Percentiles rank a stretch among this genome's conserved stretches.
Evolutionary conservation across 257 asterid species (phyloP).

Genomic region (Datura wrightii): DNA sequence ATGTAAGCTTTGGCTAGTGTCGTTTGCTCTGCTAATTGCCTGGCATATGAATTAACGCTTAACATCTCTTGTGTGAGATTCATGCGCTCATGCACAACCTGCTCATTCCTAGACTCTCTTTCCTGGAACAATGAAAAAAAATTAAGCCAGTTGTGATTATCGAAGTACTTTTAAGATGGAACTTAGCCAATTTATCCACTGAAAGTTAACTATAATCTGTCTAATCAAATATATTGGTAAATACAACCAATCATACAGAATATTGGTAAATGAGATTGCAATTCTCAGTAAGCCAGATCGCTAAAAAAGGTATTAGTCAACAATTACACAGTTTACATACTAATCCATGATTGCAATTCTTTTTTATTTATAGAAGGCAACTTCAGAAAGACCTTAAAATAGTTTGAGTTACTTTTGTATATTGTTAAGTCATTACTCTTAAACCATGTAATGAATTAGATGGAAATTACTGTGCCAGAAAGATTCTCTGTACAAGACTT

Average conservation of each 20-base stretch:
- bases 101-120: conserved; percentile 55
- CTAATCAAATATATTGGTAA: background rate
- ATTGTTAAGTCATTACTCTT: background rate
- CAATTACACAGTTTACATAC: background rate
- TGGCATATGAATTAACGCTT: conserved; percentile 72
- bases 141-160: conserved; percentile 5
- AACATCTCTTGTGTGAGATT: conserved; percentile 66
- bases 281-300: background rate
- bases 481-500: background rate
- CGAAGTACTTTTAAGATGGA: conserved; percentile 12
- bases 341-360: no score
- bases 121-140: conserved; percentile 53
- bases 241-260: background rate
- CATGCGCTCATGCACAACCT: conserved; percentile 47
- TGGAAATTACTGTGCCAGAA: background rate
- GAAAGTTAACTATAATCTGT: background rate
- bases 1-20: conserved; percentile 90
- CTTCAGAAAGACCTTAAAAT: background rate
- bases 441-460: conserved; percentile 5
- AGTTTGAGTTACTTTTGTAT: conserved; percentile 8
- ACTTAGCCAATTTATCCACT: conserved; percentile 8
- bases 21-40: conserved; percentile 88
- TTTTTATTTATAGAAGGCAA: background rate
- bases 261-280: background rate
- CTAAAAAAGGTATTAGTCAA: background rate